Evolutionary conservation across 345 rosid genomes (phyloP).

Genomic region (Gossypium raimondii): DNA sequence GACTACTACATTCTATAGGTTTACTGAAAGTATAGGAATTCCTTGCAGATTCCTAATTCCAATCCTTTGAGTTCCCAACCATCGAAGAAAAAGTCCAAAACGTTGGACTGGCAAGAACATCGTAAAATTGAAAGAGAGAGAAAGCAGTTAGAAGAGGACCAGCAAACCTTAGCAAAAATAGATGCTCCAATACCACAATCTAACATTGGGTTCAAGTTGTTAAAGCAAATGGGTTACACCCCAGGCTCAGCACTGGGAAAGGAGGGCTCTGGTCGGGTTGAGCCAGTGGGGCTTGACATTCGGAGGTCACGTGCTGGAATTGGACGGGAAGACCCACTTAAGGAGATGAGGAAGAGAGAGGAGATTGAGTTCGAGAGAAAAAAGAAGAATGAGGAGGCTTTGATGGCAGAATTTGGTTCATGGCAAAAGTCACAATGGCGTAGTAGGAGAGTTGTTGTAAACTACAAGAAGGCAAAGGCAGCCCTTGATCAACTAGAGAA

Average conservation of each 20-base stretch:
- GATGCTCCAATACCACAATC: conserved; percentile 80
- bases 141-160: conserved; percentile 74
- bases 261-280: conserved; percentile 63
- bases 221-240: conserved; percentile 88
- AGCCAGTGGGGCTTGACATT: conserved; percentile 78
- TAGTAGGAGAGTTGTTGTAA: conserved; percentile 53
- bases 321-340: conserved; percentile 74
- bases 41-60: conserved; percentile 35
- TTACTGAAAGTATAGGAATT: conserved; percentile 12
- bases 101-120: conserved; percentile 62
- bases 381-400: conserved; percentile 49
- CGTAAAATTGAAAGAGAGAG: conserved; percentile 69
- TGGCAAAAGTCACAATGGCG: conserved; percentile 83
- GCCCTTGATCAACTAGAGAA: conserved; percentile 91
- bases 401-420: conserved; percentile 78
- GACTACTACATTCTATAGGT: neutral
- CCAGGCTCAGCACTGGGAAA: conserved; percentile 90
- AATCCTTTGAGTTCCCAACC: conserved; percentile 32
- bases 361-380: conserved; percentile 54
- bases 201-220: conserved; percentile 81
- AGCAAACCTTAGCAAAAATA: conserved; percentile 57
- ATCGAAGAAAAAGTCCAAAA: conserved; percentile 61
- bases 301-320: conserved; percentile 84
- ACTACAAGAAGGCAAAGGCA: conserved; percentile 74
- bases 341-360: conserved; percentile 75